Evolutionary conservation across 2,329 filamentous ascomycete species (phyloP).

Genomic region (Beauveria australis): DNA sequence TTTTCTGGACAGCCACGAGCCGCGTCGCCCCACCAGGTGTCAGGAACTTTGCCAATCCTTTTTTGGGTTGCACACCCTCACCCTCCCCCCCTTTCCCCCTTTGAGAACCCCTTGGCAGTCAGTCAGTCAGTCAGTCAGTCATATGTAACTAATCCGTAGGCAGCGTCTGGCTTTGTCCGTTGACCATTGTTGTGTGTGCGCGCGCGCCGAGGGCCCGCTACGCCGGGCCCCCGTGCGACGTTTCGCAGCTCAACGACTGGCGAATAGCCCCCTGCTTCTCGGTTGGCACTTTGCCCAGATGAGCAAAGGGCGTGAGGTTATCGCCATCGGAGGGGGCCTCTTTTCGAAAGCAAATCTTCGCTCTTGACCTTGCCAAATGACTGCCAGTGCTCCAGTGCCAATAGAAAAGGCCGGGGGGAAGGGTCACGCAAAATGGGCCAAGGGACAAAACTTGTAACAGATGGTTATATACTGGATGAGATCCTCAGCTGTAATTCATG

Average conservation of each 20-base stretch:
- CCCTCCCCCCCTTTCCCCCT: background rate
- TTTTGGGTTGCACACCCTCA: background rate
- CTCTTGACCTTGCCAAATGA: conserved; percentile 12
- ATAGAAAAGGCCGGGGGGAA: background rate
- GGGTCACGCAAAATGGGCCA: conserved; percentile 8
- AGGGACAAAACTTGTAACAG: background rate
- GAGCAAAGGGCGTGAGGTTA: background rate
- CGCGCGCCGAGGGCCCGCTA: background rate
- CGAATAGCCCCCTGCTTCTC: background rate
- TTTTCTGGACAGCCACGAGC: background rate
- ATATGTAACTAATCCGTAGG: too few relatives aligned
- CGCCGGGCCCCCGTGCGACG: conserved; percentile 5
- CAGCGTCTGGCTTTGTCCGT: background rate
- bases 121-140: too few relatives aligned
- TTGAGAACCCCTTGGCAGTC: background rate
- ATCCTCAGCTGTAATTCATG: background rate
- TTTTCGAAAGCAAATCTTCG: background rate
- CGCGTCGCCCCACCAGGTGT: background rate
- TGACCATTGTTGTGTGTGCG: background rate
- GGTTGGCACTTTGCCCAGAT: too few relatives aligned
- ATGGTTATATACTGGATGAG: conserved; percentile 4
- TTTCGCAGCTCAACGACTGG: background rate
- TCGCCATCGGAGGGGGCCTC: background rate
- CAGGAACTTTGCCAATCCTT: background rate
- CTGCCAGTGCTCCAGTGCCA: conserved; percentile 3